Conservation (phyloP, 257 asterid genomes). For the Plantago ovata region DNA sequence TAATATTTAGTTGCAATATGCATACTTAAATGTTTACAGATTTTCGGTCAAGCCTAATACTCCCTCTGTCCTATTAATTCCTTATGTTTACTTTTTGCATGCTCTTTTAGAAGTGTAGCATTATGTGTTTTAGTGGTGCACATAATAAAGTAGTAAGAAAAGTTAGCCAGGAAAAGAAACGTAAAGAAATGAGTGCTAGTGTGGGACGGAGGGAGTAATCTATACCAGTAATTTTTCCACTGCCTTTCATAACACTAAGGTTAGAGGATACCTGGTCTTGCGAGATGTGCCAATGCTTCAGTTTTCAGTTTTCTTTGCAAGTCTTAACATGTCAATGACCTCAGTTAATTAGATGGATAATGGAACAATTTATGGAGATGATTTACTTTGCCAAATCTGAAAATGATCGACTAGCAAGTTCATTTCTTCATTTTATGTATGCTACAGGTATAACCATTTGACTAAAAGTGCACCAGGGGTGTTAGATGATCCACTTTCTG, state of each 20-base stretch:
- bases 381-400: conserved; percentile 18
- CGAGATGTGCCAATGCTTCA: conserved; percentile 5
- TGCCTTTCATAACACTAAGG: not conserved
- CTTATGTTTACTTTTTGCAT: too few species aligned
- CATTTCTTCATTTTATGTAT: conserved; percentile 26
- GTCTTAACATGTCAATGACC: conserved; percentile 8
- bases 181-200: too few species aligned
- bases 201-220: not conserved
- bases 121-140: too few species aligned
- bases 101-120: too few species aligned
- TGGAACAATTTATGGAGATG: not conserved
- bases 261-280: conserved; percentile 10
- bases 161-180: too few species aligned
- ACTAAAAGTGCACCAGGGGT: conserved; percentile 96
- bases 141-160: too few species aligned
- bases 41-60: conserved; percentile 15
- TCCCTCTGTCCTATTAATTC: too few species aligned
- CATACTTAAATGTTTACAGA: not conserved
- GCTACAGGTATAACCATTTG: conserved; percentile 85
- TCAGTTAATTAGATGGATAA: conserved; percentile 5
- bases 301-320: conserved; percentile 9
- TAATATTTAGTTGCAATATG: conserved; percentile 1
- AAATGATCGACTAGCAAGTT: conserved; percentile 12
- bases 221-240: not conserved
- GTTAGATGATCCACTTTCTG: conserved; percentile 94